Conservation (phyloP, 2,329 filamentous ascomycete species). For the Fusarium zealandicum region DNA sequence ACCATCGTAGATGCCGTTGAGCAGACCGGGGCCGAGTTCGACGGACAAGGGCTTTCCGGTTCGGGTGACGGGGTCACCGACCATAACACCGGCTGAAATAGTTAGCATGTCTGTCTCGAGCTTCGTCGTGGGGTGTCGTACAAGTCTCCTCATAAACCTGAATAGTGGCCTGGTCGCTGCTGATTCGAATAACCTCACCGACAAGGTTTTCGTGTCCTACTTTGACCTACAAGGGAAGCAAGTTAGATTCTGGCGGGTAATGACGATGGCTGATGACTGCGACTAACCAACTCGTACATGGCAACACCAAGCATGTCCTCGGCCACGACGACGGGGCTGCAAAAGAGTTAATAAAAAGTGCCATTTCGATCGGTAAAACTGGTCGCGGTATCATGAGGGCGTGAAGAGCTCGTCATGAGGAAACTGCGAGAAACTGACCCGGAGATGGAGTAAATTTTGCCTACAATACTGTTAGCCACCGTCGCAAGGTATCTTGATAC, state of each 20-base stretch:
- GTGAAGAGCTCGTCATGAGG: slow-evolving; percentile 2
- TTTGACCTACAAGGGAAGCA: slow-evolving; percentile 67
- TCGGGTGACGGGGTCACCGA: slow-evolving; percentile 89
- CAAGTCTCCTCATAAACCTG: slow-evolving; percentile 99
- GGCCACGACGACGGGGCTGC: slow-evolving; percentile 89
- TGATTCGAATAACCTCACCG: slow-evolving; percentile 98
- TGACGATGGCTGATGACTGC: slow-evolving; percentile 12
- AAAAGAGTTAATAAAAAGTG: slow-evolving; percentile 43
- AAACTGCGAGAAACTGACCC: slow-evolving; percentile 56
- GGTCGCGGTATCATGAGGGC: slow-evolving; percentile 8
- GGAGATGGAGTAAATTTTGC: slow-evolving; percentile 69
- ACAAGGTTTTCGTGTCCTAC: slow-evolving; percentile 92
- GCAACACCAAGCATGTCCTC: slow-evolving; percentile 99
- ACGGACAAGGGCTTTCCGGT: slow-evolving; percentile 97
- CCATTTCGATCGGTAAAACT: slow-evolving; percentile 1
- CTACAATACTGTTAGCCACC: slow-evolving; percentile 47
- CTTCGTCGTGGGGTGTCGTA: slow-evolving; percentile 52
- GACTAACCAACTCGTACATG: slow-evolving; percentile 95
- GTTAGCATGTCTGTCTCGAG: slow-evolving; percentile 23
- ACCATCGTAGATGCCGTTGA: slow-evolving; percentile 99
- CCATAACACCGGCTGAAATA: slow-evolving; percentile 83
- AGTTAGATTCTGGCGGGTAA: slow-evolving; percentile 16
- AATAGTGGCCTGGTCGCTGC: slow-evolving; percentile 92
- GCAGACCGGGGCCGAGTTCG: slow-evolving; percentile 93
- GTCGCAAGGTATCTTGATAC: slow-evolving; percentile 24